Percentiles rank a stretch among this genome's conserved stretches.
These are phyloP conservation scores for Geotrichum histeridarum DNA, from an alignment of 1,139 yeast genomes.

Conservation along the genomic window DNA sequence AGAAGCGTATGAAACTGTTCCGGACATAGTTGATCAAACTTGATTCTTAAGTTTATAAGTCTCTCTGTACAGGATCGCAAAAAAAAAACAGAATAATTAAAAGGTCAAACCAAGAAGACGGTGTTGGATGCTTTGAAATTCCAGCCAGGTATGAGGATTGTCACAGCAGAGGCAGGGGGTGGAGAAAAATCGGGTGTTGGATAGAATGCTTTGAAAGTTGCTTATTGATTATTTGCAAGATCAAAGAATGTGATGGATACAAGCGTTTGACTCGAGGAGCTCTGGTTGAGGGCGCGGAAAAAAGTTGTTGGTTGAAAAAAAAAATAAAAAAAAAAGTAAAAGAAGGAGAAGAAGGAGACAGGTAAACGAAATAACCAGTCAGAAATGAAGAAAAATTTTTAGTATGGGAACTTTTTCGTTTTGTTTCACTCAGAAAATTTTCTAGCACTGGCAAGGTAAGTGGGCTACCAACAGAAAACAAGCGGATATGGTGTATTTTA, in stretches of 20 bases:
- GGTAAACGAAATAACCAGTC: background rate
- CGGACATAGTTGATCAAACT: constrained; percentile 25
- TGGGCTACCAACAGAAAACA: background rate
- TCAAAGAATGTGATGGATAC: background rate
- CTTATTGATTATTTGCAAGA: background rate
- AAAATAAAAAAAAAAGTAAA: no score
- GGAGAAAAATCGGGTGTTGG: background rate
- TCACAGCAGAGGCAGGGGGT: constrained; percentile 12
- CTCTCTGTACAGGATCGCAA: constrained; percentile 8
- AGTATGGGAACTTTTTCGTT: background rate
- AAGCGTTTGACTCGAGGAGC: background rate
- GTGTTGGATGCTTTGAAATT: background rate
- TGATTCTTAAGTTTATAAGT: constrained; percentile 4
- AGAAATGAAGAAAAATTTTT: constrained; percentile 3
- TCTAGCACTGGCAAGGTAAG: background rate
- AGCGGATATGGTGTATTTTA: background rate
- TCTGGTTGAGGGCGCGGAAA: background rate
- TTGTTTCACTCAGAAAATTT: background rate
- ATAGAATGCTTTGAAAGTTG: constrained; percentile 8
- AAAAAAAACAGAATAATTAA: background rate
- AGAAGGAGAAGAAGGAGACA: background rate
- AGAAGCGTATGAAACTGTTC: constrained; percentile 33
- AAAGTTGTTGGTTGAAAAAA: background rate
- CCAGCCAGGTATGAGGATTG: background rate
- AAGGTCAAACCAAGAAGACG: background rate